Evolutionary conservation across 176 grass and related monocot species (phyloP), one percentile per base, ranked within the genome.

Genomic region (Alloteropsis semialata): DNA sequence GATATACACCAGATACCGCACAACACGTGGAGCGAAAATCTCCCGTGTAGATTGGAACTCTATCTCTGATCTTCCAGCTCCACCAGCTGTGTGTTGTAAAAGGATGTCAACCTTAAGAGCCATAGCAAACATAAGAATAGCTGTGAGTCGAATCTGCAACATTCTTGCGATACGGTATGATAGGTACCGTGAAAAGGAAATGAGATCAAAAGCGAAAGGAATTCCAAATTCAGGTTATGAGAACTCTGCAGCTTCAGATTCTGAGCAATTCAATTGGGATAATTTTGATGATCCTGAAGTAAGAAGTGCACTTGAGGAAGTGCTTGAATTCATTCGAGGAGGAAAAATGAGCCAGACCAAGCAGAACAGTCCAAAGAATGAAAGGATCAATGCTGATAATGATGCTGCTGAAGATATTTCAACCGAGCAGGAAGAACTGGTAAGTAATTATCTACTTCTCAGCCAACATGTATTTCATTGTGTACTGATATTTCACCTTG

Each of bases 61-160:
- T 78, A 69, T 97, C 72, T 80, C 85, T 49, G 90, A 89, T 75
- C 90, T 97, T 87, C 95, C 92, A 87, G 92, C 92, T 82, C 84
- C 79, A 77, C 81, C 92, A 74, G 34, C 5, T 76, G 89, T 86
- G 63, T 97, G 95, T 53, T 24, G 90, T 82, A 87, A 87, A 87
- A 92, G 95, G 70, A 97, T 97, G 90, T 71, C 92, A 46, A 61
- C 70, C 72, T 97, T 79, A 94, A 80, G 73, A 87, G 50, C 61
- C 17, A 64, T 82, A 88, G 91, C 73, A 75, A 91, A 92, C 43
- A 79, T 92, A 33, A 92, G 88, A 71, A 86, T 76, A 81, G 85
- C 88, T 49, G 55, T 97, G 32, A 74, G 82, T 57, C 82, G 86
- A 85, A 74, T 97, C 60, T 92, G 81, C 87, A 91, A 87, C 74